Percentiles rank a stretch among this genome's conserved stretches.
phyloP scores from a whole-genome alignment of 192 early-diverging fungal genomes.

The Gryganskiella cystojenkinii region DNA sequence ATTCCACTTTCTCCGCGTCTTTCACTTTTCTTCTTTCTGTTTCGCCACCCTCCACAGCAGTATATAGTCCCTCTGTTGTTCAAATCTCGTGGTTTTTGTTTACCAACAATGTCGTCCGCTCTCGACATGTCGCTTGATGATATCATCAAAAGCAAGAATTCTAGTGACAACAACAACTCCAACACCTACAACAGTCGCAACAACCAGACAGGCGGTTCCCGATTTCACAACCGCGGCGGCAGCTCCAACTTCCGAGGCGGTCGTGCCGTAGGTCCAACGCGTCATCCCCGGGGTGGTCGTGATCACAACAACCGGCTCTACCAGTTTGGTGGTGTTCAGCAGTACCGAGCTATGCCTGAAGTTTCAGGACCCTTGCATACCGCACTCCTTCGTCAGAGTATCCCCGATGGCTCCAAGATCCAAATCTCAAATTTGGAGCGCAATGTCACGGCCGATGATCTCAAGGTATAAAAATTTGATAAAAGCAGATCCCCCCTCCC shows the following conservation, averaged over 20 bases:
- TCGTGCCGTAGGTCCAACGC: slow-evolving; percentile 25
- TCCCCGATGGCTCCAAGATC: slow-evolving; percentile 55
- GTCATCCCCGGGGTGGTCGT: slow-evolving; percentile 16
- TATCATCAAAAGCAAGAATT: slow-evolving; percentile 46
- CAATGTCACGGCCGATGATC: slow-evolving; percentile 58
- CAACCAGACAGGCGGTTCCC: no score
- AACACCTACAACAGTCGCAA: background rate
- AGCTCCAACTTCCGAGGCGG: background rate
- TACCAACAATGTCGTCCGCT: slow-evolving; percentile 33
- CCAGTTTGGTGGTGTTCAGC: slow-evolving; percentile 14
- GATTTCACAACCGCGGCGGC: no score
- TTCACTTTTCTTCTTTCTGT: background rate
- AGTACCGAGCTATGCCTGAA: slow-evolving; percentile 14
- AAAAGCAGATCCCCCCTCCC: no score
- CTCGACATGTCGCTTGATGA: slow-evolving; percentile 57
- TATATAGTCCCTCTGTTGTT: no score
- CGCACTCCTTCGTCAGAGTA: slow-evolving; percentile 13
- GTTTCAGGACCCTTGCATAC: slow-evolving; percentile 8
- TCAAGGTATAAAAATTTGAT: no score
- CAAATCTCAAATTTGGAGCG: slow-evolving; percentile 62
- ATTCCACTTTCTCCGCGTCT: no score
- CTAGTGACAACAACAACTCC: slow-evolving; percentile 15
- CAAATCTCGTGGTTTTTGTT: no score
- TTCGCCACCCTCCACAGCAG: slow-evolving; percentile 1
- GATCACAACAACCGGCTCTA: slow-evolving; percentile 19